phyloP scores from a whole-genome alignment of 2,329 filamentous ascomycete species.

The Trichoderma breve region DNA sequence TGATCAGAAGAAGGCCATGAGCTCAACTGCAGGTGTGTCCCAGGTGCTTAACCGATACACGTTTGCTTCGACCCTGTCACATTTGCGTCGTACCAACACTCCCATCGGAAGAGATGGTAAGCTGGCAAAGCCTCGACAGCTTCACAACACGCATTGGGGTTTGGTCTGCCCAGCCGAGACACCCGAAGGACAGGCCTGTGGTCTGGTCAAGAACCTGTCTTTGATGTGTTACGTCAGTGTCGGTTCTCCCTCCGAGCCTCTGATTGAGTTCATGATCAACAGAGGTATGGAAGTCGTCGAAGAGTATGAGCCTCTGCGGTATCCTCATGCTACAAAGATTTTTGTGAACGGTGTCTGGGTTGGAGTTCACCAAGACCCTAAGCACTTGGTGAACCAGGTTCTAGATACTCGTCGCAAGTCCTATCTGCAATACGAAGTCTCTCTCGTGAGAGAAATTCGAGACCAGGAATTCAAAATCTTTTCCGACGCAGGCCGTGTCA shows the following conservation, averaged over 20 bases:
- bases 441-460: slow-evolving; percentile 90
- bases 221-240: slow-evolving; percentile 99
- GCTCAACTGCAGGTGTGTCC: slow-evolving; percentile 92
- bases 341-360: slow-evolving; percentile 99
- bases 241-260: slow-evolving; percentile 83
- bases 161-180: slow-evolving; percentile 96
- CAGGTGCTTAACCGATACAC: slow-evolving; percentile 98
- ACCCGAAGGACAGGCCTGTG: slow-evolving; percentile 96
- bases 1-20: slow-evolving; percentile 97
- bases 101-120: slow-evolving; percentile 97
- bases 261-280: slow-evolving; percentile 93
- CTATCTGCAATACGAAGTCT: slow-evolving; percentile 87
- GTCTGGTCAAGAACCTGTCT: slow-evolving; percentile 94
- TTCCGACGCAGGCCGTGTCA: slow-evolving; percentile 92
- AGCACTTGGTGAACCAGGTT: slow-evolving; percentile 77
- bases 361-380: slow-evolving; percentile 86
- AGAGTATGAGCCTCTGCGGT: slow-evolving; percentile 83
- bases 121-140: slow-evolving; percentile 93
- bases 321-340: slow-evolving; percentile 92
- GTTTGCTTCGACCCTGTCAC: slow-evolving; percentile 92
- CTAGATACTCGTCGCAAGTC: slow-evolving; percentile 75
- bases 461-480: slow-evolving; percentile 99
- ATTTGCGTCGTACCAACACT: slow-evolving; percentile 95
- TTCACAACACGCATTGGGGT: slow-evolving; percentile 99
- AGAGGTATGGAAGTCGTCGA: slow-evolving; percentile 95